Percentiles rank a stretch among this genome's conserved stretches.
Conservation (phyloP, 2,329 filamentous ascomycete species). For the Monosporascus cannonballus region DNA sequence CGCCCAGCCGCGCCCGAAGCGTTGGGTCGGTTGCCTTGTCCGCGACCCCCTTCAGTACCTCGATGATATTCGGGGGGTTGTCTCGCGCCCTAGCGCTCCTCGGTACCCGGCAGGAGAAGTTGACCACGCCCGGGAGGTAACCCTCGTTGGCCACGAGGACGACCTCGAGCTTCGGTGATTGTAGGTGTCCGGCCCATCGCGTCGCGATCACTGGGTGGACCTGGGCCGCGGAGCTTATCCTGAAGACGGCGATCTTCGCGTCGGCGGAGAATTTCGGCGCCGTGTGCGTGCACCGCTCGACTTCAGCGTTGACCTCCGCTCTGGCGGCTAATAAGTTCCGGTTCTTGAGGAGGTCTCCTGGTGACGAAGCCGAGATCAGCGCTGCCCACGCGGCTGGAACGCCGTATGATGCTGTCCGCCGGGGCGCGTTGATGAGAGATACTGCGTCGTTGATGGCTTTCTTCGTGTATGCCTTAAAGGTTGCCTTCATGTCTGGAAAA, state of each 20-base stretch:
- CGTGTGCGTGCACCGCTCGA: constrained; percentile 54
- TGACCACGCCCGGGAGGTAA: constrained; percentile 56
- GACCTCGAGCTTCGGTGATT: constrained; percentile 53
- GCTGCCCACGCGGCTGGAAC: constrained; percentile 56
- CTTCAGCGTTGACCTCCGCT: constrained; percentile 54
- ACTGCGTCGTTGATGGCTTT: constrained; percentile 58
- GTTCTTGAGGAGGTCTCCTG: constrained; percentile 45
- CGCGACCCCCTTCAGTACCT: constrained; percentile 47
- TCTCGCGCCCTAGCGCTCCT: constrained; percentile 46
- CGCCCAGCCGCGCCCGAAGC: constrained; percentile 45
- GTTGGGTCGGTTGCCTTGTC: constrained; percentile 31
- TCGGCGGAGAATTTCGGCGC: constrained; percentile 59
- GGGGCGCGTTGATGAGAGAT: constrained; percentile 58
- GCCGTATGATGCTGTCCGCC: constrained; percentile 55
- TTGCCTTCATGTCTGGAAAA: constrained; percentile 58
- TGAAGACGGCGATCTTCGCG: constrained; percentile 55
- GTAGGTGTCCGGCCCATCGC: constrained; percentile 57
- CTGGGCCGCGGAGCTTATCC: constrained; percentile 54
- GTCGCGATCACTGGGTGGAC: constrained; percentile 63
- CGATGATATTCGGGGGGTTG: constrained; percentile 57
- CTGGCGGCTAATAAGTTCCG: constrained; percentile 45
- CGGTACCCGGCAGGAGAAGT: constrained; percentile 61
- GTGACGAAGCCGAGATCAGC: constrained; percentile 42
- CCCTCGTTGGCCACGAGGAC: constrained; percentile 63
- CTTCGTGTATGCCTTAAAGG: constrained; percentile 55